Evolutionary conservation across 2,329 filamentous ascomycete genomes (phyloP).

Genomic region (Neopestalotiopsis clavispora): DNA sequence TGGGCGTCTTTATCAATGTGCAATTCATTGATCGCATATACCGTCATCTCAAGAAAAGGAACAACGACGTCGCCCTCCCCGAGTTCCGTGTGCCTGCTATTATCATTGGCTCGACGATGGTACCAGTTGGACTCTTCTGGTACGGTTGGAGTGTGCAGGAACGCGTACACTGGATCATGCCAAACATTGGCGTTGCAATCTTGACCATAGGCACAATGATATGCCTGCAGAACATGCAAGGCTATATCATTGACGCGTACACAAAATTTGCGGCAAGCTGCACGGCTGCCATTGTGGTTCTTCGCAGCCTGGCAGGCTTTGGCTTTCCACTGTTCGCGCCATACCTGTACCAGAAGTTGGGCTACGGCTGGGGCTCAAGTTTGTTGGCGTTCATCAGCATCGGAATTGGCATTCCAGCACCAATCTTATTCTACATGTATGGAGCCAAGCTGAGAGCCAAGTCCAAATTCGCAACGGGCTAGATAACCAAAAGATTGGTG

Average conservation of each 20-base stretch:
- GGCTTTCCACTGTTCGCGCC: slow-evolving; percentile 55
- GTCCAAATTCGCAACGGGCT: slow-evolving; percentile 22
- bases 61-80: slow-evolving; percentile 18
- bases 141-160: slow-evolving; percentile 39
- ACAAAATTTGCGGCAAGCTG: not conserved
- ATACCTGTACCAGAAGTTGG: slow-evolving; percentile 40
- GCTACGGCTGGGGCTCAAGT: slow-evolving; percentile 47
- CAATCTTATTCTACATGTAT: slow-evolving; percentile 50
- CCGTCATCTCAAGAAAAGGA: not conserved
- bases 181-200: slow-evolving; percentile 50
- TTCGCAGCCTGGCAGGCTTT: slow-evolving; percentile 50
- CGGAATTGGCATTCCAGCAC: slow-evolving; percentile 44
- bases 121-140: slow-evolving; percentile 38
- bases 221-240: slow-evolving; percentile 39
- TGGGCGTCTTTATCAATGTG: not conserved
- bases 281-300: slow-evolving; percentile 2
- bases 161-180: slow-evolving; percentile 54
- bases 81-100: slow-evolving; percentile 32
- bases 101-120: slow-evolving; percentile 24
- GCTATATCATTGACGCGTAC: slow-evolving; percentile 12
- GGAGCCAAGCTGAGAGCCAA: slow-evolving; percentile 40
- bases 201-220: slow-evolving; percentile 39
- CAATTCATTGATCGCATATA: not conserved
- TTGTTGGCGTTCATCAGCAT: slow-evolving; percentile 49
- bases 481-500: not conserved